Evolutionary conservation across 495 filamentous ascomycete species (phyloP).

Genomic region (Penicillium pancosmium): DNA sequence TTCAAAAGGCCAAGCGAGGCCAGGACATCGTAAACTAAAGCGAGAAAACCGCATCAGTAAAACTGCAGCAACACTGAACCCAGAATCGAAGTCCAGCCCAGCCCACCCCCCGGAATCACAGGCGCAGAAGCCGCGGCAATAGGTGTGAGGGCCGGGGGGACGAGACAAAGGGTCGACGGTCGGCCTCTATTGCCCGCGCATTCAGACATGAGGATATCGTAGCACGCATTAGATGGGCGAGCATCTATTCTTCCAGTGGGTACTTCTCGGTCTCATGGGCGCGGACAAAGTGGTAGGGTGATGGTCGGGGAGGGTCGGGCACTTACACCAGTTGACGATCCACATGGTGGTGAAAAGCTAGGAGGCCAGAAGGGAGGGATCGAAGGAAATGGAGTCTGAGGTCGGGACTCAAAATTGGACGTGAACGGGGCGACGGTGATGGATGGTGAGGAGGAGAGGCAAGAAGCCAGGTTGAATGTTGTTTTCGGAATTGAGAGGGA

Average conservation of each 20-base stretch:
- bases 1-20: conserved; percentile 88
- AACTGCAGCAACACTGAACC: background rate
- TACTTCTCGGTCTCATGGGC: background rate
- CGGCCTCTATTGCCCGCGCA: background rate
- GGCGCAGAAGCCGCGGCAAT: conserved; percentile 20
- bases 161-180: background rate
- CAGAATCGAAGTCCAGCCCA: background rate
- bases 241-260: background rate
- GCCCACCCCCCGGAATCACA: conserved; percentile 13
- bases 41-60: conserved; percentile 17
- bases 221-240: background rate
- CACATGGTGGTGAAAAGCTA: conserved; percentile 63
- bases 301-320: conserved; percentile 19
- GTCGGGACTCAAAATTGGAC: conserved; percentile 8
- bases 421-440: conserved; percentile 23
- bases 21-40: conserved; percentile 87
- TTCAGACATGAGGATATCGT: background rate
- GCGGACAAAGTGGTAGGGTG: conserved; percentile 10
- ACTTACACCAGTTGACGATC: conserved; percentile 96
- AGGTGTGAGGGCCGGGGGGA: background rate
- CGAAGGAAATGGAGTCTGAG: conserved; percentile 8
- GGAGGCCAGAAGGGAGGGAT: conserved; percentile 9
- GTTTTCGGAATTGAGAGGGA: conserved; percentile 30
- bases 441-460: conserved; percentile 25
- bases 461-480: conserved; percentile 44